phyloP scores from a whole-genome alignment of 495 filamentous ascomycete genomes.

The Diplogelasinospora grovesii region DNA sequence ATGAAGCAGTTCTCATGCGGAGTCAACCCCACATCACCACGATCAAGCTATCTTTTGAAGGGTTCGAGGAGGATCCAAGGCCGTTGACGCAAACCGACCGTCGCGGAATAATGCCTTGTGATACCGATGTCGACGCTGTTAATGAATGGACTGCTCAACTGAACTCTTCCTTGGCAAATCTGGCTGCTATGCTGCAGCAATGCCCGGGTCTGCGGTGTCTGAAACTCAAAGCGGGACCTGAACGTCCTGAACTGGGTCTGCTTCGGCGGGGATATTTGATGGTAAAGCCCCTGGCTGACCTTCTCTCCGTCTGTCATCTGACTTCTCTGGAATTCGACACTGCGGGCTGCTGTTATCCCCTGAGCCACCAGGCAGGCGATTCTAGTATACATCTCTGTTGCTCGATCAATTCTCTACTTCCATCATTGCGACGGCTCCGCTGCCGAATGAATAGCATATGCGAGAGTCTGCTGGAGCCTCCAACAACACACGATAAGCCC shows the following conservation, averaged over 20 bases:
- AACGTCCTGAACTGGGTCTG: no score
- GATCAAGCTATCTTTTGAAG: neutral
- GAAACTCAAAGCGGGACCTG: no score
- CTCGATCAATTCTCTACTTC: constrained; percentile 2
- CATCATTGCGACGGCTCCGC: constrained; percentile 2
- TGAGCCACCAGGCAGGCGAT: neutral
- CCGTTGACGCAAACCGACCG: no score
- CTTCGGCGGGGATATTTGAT: no score
- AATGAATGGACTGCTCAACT: no score
- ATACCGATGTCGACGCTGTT: no score
- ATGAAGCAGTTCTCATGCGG: neutral
- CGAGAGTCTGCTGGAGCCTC: neutral
- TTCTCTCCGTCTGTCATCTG: neutral
- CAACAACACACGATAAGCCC: neutral
- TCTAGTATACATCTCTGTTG: constrained; percentile 1
- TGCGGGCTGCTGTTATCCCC: constrained; percentile 1
- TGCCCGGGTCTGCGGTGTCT: no score
- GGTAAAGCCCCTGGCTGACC: neutral
- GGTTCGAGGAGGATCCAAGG: no score
- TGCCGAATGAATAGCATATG: constrained; percentile 4
- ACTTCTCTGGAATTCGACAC: constrained; percentile 3
- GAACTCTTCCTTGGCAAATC: no score
- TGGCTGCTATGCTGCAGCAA: no score
- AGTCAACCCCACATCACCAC: neutral
- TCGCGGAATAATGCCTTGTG: no score